Conservation (phyloP, 2,329 filamentous ascomycete genomes). For the Phaeosphaeriaceae sp. region DNA sequence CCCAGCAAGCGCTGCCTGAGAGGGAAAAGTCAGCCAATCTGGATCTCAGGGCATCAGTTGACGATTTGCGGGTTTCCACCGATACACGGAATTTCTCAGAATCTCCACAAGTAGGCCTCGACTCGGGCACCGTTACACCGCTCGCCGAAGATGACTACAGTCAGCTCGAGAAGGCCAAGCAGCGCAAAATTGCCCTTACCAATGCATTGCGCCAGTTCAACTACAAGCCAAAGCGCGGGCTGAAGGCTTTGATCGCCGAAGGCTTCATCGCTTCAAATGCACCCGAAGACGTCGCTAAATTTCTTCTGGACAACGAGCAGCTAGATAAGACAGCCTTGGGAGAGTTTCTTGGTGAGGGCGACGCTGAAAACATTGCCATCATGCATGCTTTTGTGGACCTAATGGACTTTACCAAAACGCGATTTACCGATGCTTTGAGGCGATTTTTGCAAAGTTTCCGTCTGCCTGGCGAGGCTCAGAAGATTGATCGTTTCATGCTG, state of each 20-base stretch:
- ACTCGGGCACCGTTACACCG: slow-evolving; percentile 54
- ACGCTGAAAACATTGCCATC: slow-evolving; percentile 90
- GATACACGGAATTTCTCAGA: slow-evolving; percentile 71
- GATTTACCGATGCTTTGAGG: slow-evolving; percentile 90
- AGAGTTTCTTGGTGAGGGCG: slow-evolving; percentile 93
- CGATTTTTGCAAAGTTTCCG: slow-evolving; percentile 95
- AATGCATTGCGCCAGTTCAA: slow-evolving; percentile 94
- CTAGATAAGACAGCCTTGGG: slow-evolving; percentile 92
- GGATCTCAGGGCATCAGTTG: slow-evolving; percentile 60
- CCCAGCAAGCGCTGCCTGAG: slow-evolving; percentile 68
- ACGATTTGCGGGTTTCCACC: slow-evolving; percentile 74
- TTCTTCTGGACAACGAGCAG: slow-evolving; percentile 80
- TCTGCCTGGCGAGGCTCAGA: slow-evolving; percentile 93
- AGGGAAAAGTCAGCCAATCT: slow-evolving; percentile 51
- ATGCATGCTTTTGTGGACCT: slow-evolving; percentile 98
- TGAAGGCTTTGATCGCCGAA: slow-evolving; percentile 82
- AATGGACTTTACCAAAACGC: slow-evolving; percentile 91
- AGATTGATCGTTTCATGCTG: slow-evolving; percentile 99
- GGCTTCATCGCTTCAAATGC: slow-evolving; percentile 84
- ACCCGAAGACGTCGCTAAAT: slow-evolving; percentile 82
- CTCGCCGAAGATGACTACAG: slow-evolving; percentile 83
- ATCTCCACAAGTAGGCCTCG: slow-evolving; percentile 64
- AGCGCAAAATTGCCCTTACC: slow-evolving; percentile 87
- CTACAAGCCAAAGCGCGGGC: slow-evolving; percentile 93
- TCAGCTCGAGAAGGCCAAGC: slow-evolving; percentile 93